A percentile compares a stretch with the other conserved stretches of the same genome.
phyloP scores from a whole-genome alignment of 345 rosid genomes.

The Noccaea caerulescens region DNA sequence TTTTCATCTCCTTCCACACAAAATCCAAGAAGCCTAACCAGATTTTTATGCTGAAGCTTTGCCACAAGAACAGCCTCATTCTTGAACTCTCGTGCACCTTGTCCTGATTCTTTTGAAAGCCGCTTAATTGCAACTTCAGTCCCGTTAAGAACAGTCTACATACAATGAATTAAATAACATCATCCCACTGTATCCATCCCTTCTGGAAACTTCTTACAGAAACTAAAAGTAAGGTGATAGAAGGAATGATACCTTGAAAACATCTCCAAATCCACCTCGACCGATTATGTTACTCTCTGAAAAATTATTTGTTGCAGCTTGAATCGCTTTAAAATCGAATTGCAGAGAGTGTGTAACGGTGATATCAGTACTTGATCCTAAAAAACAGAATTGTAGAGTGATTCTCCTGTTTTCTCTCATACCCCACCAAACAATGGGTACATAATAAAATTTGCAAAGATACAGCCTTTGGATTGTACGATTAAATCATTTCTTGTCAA shows the following conservation, averaged over 20 bases:
- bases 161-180: no score
- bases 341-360: slow-evolving; percentile 49
- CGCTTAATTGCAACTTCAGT: slow-evolving; percentile 34
- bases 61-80: slow-evolving; percentile 42
- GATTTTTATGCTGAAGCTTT: slow-evolving; percentile 37
- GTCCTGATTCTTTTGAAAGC: slow-evolving; percentile 38
- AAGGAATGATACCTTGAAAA: slow-evolving; percentile 52
- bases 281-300: slow-evolving; percentile 56
- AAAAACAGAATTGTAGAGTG: slow-evolving; percentile 3
- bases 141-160: neutral
- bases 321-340: slow-evolving; percentile 45
- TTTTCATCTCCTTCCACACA: slow-evolving; percentile 37
- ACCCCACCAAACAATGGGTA: no score
- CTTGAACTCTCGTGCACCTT: slow-evolving; percentile 40
- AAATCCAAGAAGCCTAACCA: slow-evolving; percentile 36
- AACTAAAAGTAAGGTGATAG: no score
- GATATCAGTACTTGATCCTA: slow-evolving; percentile 34
- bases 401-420: neutral
- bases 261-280: slow-evolving; percentile 67
- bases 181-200: neutral
- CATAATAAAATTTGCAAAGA: no score
- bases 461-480: no score
- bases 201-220: slow-evolving; percentile 14
- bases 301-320: slow-evolving; percentile 57
- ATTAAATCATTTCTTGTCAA: no score